Percentiles rank a stretch among this genome's conserved stretches.
Evolutionary conservation across 202 grass and related monocot species (phyloP).

Genomic region (Eragrostis tef): DNA sequence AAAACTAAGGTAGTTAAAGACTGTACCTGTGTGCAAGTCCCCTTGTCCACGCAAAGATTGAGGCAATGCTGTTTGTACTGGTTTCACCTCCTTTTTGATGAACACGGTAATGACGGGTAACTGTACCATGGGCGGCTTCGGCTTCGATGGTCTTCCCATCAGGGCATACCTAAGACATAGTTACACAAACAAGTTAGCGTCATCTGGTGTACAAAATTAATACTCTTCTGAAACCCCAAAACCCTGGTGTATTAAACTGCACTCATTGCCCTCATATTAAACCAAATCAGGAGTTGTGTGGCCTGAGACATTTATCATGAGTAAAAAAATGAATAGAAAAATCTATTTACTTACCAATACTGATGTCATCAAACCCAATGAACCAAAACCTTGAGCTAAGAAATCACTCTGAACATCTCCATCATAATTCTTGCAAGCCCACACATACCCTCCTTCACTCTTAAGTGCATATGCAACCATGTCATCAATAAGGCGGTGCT

Average conservation of each 20-base stretch:
- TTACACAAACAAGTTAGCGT: background rate
- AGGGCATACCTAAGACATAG: slow-evolving; percentile 53
- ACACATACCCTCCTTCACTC: slow-evolving; percentile 92
- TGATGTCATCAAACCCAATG: slow-evolving; percentile 43
- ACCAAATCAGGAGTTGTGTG: background rate
- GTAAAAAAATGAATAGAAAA: background rate
- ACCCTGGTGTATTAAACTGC: background rate
- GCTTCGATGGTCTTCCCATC: slow-evolving; percentile 67
- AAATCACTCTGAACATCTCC: slow-evolving; percentile 94
- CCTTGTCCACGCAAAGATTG: slow-evolving; percentile 60
- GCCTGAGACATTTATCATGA: background rate
- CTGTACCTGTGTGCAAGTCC: slow-evolving; percentile 60
- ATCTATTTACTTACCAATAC: slow-evolving; percentile 30
- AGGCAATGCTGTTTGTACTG: slow-evolving; percentile 66
- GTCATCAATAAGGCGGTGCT: slow-evolving; percentile 80
- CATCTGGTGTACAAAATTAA: background rate
- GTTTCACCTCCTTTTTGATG: slow-evolving; percentile 63
- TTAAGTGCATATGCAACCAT: slow-evolving; percentile 95
- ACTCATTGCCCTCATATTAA: background rate
- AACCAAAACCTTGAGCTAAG: slow-evolving; percentile 80
- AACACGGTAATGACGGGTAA: slow-evolving; percentile 64
- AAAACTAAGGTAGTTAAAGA: background rate
- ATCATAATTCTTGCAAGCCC: slow-evolving; percentile 99
- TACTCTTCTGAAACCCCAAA: slow-evolving; percentile 9
- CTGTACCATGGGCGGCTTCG: slow-evolving; percentile 67